These are phyloP conservation scores for Lecanoromycetidae sp. DNA, from an alignment of 2,329 filamentous ascomycete species.

Conservation along the genomic window DNA sequence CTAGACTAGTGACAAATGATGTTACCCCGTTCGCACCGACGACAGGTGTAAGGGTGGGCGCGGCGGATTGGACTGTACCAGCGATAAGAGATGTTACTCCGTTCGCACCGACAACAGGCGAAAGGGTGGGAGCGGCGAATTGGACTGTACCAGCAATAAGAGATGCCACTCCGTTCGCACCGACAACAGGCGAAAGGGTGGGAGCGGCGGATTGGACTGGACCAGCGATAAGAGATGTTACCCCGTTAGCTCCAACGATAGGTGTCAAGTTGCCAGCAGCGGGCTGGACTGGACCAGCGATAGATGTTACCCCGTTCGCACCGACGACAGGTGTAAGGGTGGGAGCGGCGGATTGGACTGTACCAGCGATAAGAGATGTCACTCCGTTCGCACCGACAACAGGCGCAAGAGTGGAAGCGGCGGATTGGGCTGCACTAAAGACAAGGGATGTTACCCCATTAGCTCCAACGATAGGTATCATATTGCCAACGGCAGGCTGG, in stretches of 20 bases:
- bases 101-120: too few species aligned
- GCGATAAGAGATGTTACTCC: too few species aligned
- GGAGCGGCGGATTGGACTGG: too few species aligned
- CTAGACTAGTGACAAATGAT: too few species aligned
- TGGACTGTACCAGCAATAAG: too few species aligned
- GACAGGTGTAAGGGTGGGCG: too few species aligned
- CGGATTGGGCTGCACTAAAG: too few species aligned
- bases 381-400: constrained; percentile 5
- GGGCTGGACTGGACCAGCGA: constrained; percentile 6
- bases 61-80: too few species aligned
- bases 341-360: constrained; percentile 3
- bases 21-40: too few species aligned
- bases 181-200: constrained; percentile 5
- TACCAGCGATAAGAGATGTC: constrained; percentile 3
- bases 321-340: constrained; percentile 8
- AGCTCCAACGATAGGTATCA: not conserved
- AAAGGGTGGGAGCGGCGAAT: too few species aligned
- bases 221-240: constrained; percentile 8
- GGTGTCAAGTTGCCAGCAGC: constrained; percentile 4
- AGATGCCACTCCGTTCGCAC: constrained; percentile 6
- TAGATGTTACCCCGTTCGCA: constrained; percentile 5
- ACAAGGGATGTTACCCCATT: constrained; percentile 3
- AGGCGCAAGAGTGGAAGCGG: not conserved
- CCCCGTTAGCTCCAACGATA: constrained; percentile 6
- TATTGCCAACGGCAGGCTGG: not conserved